Base-by-base conservation (phyloP, 2,329 filamentous ascomycete genomes). In the Trichoderma guizhouense region DNA sequence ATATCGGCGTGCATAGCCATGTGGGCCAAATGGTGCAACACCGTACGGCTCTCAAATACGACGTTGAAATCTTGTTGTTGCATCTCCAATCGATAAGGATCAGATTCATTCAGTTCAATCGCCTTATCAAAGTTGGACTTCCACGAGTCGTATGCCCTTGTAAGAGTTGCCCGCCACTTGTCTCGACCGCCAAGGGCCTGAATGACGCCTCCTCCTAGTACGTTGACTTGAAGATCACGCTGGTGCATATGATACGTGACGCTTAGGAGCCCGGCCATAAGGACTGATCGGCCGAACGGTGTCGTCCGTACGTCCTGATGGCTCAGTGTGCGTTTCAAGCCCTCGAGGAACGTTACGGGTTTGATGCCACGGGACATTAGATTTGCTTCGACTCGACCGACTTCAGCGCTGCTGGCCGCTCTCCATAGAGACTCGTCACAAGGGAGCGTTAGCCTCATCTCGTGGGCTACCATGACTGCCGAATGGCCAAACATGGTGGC, bases 241-340 rank as follows among this genome's bases (percentile, higher is more conserved):
- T 98, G 95, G 79, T 97, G 96, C 92, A 98, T 95, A 80, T 98
- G 95, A 93, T 94, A 98, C 78, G 93, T 96, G 34, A 98, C 94
- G 75, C 94, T 98, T 28, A 98, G 85, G 32, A 99, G 84, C 0
- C 96, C 96, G 1, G 95, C 92, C 94, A 98, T 98, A 66, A 99
- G 86, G 58, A 97, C 94, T 3, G 93, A 96, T 51, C 96, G 90
- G 1, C 95, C 96, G 79, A 98, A 99, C 0, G 94, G 92, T 79
- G 98, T 98, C 3, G 96, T 98, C 67, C 91, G 90, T 5, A 98
- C 95, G 71, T 89, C 90, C 74, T 95, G 90, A n/a, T 91, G 91
- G 75, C 93, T 95, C 21, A 99, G 85, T 0, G 94, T 98, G 74
- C 91, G 90, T 83, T 97, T 98, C 24, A 98, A 86, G 0, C 93